These are phyloP conservation scores for Vitis rupestris DNA, from an alignment of 164 flowering plant species.

Conservation along the genomic window DNA sequence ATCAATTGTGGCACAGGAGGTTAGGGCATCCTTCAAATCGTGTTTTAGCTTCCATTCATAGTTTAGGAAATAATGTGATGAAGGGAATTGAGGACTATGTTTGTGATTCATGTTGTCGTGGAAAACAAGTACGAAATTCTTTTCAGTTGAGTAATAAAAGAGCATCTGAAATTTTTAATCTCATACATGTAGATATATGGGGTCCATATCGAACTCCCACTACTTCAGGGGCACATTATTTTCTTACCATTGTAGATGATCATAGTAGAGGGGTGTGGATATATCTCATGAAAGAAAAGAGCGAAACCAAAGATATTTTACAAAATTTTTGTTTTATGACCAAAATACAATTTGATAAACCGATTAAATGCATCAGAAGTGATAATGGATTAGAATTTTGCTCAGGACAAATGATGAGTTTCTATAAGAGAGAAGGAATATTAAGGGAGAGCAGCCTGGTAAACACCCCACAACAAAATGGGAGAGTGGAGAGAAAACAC, in stretches of 20 bases:
- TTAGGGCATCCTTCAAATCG: background rate
- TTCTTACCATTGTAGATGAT: background rate
- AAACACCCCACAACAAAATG: conserved; percentile 8
- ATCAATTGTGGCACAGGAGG: background rate
- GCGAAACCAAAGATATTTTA: background rate
- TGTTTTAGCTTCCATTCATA: background rate
- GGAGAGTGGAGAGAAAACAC: conserved; percentile 10
- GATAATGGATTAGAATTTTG: too few relatives aligned
- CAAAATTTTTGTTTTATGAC: background rate
- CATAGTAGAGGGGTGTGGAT: background rate
- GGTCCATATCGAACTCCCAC: background rate
- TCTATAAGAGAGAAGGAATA: too few relatives aligned
- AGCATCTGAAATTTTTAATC: background rate
- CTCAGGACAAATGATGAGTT: too few relatives aligned
- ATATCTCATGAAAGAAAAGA: background rate
- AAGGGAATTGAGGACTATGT: too few relatives aligned
- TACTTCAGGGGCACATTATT: background rate
- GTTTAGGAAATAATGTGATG: too few relatives aligned
- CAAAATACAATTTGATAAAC: background rate
- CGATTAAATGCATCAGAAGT: too few relatives aligned
- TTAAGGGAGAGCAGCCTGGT: too few relatives aligned
- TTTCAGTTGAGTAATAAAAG: background rate
- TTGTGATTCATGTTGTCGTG: background rate
- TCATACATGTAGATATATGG: conserved; percentile 2
- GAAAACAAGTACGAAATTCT: background rate